A percentile compares a stretch with the other conserved stretches of the same genome.
Conservation (phyloP, 2,329 filamentous ascomycete genomes). For the Diaporthe batatas region DNA sequence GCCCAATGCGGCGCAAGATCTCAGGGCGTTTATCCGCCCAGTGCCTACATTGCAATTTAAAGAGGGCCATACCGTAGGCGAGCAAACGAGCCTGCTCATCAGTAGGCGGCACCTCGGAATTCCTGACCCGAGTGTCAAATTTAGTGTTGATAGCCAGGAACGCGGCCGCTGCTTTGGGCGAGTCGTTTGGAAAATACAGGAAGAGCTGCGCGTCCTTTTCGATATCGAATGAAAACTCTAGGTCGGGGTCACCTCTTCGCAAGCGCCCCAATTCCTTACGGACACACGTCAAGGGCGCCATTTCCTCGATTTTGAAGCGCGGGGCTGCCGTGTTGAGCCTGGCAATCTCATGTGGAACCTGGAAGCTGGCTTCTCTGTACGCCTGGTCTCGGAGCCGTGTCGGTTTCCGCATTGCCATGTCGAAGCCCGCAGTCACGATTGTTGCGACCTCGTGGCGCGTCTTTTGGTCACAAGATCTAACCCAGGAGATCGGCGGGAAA, state of each 20-base stretch:
- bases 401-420: constrained; percentile 3
- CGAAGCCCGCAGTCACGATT: constrained; percentile 12
- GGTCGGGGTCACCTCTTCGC: no score
- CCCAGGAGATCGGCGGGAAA: neutral
- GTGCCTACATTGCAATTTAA: neutral
- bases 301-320: constrained; percentile 17
- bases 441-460: neutral
- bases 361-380: constrained; percentile 20
- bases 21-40: neutral
- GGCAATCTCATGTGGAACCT: constrained; percentile 25
- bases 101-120: no score
- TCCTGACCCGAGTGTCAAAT: no score
- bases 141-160: constrained; percentile 31
- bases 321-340: constrained; percentile 17
- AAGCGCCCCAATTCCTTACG: neutral
- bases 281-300: neutral
- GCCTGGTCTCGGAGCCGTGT: neutral
- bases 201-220: constrained; percentile 5
- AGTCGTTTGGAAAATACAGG: constrained; percentile 5
- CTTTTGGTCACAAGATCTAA: neutral
- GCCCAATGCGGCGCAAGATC: neutral
- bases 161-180: constrained; percentile 3
- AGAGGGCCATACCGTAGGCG: rapidly evolving
- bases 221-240: neutral
- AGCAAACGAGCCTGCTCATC: rapidly evolving